Evolutionary conservation across 2,329 filamentous ascomycete species (phyloP).

Genomic region (Colletotrichum cordylinicola): DNA sequence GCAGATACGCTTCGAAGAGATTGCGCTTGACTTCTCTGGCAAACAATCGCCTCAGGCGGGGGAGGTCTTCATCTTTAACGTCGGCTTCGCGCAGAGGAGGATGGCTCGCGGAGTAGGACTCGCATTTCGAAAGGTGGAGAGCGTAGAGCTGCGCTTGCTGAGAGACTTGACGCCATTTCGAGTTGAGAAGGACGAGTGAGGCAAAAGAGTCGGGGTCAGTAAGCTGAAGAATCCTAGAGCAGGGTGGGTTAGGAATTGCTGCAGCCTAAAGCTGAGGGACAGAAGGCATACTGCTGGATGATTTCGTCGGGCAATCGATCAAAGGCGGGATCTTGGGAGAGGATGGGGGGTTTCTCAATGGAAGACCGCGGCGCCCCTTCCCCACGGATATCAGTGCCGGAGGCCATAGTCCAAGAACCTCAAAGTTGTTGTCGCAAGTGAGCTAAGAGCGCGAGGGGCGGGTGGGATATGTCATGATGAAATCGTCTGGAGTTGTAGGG

Average conservation of each 20-base stretch:
- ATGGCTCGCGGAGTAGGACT: conserved; percentile 62
- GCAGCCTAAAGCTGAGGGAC: not conserved
- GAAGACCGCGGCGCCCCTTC: conserved; percentile 24
- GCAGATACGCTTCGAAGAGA: conserved; percentile 77
- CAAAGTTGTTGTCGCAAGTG: not conserved
- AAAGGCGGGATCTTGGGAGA: conserved; percentile 46
- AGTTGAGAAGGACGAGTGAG: conserved; percentile 69
- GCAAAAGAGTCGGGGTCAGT: conserved; percentile 70
- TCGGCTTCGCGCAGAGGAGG: conserved; percentile 38
- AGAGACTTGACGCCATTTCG: conserved; percentile 69
- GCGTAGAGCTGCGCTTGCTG: conserved; percentile 69
- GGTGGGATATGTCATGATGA: conserved; percentile 14
- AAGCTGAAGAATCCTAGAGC: conserved; percentile 62
- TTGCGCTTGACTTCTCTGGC: conserved; percentile 76
- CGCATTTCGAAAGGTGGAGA: conserved; percentile 65
- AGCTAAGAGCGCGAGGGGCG: conserved; percentile 4
- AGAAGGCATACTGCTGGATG: conserved; percentile 65
- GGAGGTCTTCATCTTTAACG: conserved; percentile 56
- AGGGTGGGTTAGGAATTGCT: not conserved
- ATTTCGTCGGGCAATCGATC: conserved; percentile 70
- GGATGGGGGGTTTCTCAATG: conserved; percentile 38
- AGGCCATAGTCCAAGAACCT: conserved; percentile 5
- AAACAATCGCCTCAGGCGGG: conserved; percentile 69
- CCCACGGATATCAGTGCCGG: not conserved
- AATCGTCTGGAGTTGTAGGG: conserved; percentile 14